These are phyloP conservation scores for Penicillium fimorum DNA, from an alignment of 495 filamentous ascomycete genomes.

Conservation along the genomic window DNA sequence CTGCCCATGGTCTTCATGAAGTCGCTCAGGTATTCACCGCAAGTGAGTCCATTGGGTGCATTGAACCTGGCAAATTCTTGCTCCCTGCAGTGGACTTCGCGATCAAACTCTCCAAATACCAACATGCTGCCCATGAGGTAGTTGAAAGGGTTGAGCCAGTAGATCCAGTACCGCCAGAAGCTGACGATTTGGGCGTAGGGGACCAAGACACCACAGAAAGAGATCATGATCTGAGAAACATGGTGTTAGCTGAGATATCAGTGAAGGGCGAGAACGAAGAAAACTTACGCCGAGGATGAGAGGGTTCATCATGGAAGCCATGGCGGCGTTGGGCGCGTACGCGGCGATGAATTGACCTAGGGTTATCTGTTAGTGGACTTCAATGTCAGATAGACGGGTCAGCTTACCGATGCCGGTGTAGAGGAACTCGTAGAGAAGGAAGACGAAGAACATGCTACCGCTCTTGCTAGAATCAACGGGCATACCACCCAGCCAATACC, in stretches of 20 bases:
- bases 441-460: conserved; percentile 53
- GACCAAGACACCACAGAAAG: conserved; percentile 50
- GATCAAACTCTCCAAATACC: conserved; percentile 54
- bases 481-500: conserved; percentile 49
- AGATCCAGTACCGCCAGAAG: conserved; percentile 73
- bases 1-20: conserved; percentile 51
- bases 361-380: background rate
- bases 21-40: conserved; percentile 52
- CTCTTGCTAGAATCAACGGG: conserved; percentile 42
- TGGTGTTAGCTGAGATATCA: background rate
- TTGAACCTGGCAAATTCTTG: conserved; percentile 57
- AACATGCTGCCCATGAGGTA: conserved; percentile 63
- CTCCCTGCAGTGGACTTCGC: conserved; percentile 50
- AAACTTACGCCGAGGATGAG: conserved; percentile 44
- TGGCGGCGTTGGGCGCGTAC: conserved; percentile 53
- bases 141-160: conserved; percentile 66
- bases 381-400: background rate
- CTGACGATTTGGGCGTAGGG: conserved; percentile 47
- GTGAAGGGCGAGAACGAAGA: background rate
- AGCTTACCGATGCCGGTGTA: conserved; percentile 53
- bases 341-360: conserved; percentile 54
- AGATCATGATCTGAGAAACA: conserved; percentile 39
- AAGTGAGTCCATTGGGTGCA: conserved; percentile 48
- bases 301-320: conserved; percentile 54
- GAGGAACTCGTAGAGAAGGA: conserved; percentile 52